Evolutionary conservation across 805 yeast genomes (phyloP).

Genomic region (Yamadazyma sp.): DNA sequence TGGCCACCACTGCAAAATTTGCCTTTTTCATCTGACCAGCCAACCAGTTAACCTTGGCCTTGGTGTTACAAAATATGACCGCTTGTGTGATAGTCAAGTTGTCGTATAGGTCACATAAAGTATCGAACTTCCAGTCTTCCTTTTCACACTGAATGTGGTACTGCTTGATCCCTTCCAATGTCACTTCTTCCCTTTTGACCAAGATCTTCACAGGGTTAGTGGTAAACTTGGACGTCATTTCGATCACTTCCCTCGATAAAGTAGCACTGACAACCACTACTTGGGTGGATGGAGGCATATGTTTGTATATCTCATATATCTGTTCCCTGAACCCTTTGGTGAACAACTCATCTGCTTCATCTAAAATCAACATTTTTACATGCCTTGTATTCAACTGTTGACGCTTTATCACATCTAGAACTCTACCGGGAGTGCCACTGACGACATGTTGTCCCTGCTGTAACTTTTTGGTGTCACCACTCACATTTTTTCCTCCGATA

Average conservation of each 20-base stretch:
- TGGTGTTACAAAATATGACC: conserved; percentile 96
- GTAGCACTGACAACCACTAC: conserved; percentile 96
- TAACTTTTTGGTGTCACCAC: conserved; percentile 75
- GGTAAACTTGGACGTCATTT: conserved; percentile 89
- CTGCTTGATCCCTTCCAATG: conserved; percentile 93
- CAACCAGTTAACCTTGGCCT: conserved; percentile 90
- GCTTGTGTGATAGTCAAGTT: conserved; percentile 95
- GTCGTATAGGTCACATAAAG: conserved; percentile 92
- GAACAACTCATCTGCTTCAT: conserved; percentile 95
- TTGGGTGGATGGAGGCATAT: conserved; percentile 81
- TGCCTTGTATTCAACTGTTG: conserved; percentile 70
- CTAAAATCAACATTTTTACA: conserved; percentile 84
- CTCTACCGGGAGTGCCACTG: conserved; percentile 98
- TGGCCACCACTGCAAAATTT: conserved; percentile 89
- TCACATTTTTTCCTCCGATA: conserved; percentile 88
- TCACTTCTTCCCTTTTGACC: conserved; percentile 91
- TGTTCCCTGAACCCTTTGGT: conserved; percentile 94
- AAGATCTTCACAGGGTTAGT: conserved; percentile 90
- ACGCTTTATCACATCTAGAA: conserved; percentile 85
- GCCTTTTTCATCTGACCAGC: conserved; percentile 74
- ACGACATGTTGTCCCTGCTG: conserved; percentile 84
- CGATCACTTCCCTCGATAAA: conserved; percentile 86
- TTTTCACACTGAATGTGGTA: conserved; percentile 86
- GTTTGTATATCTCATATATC: conserved; percentile 86
- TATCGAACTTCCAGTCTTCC: conserved; percentile 93